Conservation (phyloP, 2,329 filamentous ascomycete species). For the Aureobasidium mangrovei region DNA sequence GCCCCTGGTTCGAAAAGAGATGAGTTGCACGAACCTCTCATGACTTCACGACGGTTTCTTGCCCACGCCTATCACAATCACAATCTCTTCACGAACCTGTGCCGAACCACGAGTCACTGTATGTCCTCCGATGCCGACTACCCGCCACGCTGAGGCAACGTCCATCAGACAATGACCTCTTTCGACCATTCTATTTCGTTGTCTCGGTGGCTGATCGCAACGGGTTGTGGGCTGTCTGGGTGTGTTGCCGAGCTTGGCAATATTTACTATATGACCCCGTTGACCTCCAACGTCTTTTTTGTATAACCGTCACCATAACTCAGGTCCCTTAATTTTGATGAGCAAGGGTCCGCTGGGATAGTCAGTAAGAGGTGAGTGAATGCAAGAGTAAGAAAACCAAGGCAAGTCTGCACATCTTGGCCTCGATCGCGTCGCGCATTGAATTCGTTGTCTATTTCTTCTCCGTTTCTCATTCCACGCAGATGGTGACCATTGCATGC, state of each 20-base stretch:
- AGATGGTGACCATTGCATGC: background rate
- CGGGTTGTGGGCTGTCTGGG: background rate
- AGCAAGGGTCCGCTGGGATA: background rate
- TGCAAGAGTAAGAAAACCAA: background rate
- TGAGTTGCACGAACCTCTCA: background rate
- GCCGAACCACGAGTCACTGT: background rate
- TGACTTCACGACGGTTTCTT: slow-evolving; percentile 1
- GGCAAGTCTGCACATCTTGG: background rate
- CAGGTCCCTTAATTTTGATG: slow-evolving; percentile 6
- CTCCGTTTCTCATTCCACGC: too few relatives aligned
- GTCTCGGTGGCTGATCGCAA: slow-evolving; percentile 10
- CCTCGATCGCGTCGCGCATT: background rate
- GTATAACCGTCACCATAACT: slow-evolving; percentile 2
- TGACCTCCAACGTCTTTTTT: slow-evolving; percentile 11
- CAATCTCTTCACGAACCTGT: background rate
- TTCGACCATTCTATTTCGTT: background rate
- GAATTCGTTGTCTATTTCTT: background rate
- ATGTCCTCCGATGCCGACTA: background rate
- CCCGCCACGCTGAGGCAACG: slow-evolving; percentile 5
- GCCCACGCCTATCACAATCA: slow-evolving; percentile 9
- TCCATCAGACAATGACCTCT: background rate
- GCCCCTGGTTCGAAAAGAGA: too few relatives aligned
- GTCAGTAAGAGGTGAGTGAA: background rate
- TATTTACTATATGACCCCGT: slow-evolving; percentile 6
- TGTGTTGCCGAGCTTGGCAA: slow-evolving; percentile 10